phyloP scores from a whole-genome alignment of 257 asterid genomes.

The Primulina tabacum region DNA sequence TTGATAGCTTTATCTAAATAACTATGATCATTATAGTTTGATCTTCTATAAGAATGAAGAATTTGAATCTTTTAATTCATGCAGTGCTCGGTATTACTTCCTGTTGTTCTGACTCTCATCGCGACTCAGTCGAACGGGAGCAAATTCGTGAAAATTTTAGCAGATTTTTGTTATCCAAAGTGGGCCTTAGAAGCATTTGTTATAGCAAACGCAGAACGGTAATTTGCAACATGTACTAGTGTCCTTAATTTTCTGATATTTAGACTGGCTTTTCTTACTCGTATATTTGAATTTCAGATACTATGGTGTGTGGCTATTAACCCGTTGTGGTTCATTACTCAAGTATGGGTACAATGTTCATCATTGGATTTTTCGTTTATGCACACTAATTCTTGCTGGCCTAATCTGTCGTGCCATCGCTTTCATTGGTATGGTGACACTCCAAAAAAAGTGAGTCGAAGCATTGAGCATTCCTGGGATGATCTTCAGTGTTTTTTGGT shows the following conservation, averaged over 20 bases:
- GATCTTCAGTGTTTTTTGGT: not conserved
- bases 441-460: conserved; percentile 58
- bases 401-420: conserved; percentile 59
- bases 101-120: conserved; percentile 86
- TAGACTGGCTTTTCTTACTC: not conserved
- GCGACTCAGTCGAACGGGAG: conserved; percentile 53
- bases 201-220: conserved; percentile 79
- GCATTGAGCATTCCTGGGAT: not conserved
- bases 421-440: conserved; percentile 71
- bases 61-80: conserved; percentile 19
- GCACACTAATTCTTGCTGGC: conserved; percentile 54
- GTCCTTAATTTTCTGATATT: not conserved
- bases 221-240: conserved; percentile 10
- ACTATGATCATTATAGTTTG: conserved; percentile 4
- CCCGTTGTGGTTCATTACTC: conserved; percentile 77
- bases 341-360: conserved; percentile 61
- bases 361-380: conserved; percentile 59
- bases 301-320: conserved; percentile 88
- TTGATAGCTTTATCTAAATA: conserved; percentile 12
- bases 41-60: not conserved
- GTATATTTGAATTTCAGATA: conserved; percentile 43
- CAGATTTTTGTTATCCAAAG: conserved; percentile 67
- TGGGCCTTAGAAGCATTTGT: conserved; percentile 97
- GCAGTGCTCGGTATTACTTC: conserved; percentile 82
- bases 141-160: conserved; percentile 44